Conservation (phyloP, 2,329 filamentous ascomycete genomes). For the Colletotrichum karsti region DNA sequence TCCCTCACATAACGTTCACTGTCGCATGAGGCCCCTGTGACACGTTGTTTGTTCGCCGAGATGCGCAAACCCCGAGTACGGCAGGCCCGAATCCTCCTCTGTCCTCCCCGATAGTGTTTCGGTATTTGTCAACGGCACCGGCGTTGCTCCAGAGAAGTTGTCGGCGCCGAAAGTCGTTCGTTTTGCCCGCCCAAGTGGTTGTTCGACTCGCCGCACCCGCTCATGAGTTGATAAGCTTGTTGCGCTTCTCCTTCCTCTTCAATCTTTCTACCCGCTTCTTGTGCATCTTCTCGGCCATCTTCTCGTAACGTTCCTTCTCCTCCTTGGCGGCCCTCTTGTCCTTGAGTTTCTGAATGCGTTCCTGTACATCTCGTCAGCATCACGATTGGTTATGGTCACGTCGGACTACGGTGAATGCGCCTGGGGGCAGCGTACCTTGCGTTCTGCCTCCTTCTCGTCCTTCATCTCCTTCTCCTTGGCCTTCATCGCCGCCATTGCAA, state of each 20-base stretch:
- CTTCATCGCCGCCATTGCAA: constrained; percentile 79
- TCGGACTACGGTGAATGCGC: constrained; percentile 5
- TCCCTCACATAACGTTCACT: constrained; percentile 1
- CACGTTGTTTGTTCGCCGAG: constrained; percentile 16
- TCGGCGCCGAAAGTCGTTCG: constrained; percentile 1
- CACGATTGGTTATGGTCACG: neutral
- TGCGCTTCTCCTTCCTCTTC: constrained; percentile 96
- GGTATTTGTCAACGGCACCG: constrained; percentile 11
- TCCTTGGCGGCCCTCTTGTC: constrained; percentile 89
- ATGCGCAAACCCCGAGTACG: constrained; percentile 1
- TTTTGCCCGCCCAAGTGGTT: neutral
- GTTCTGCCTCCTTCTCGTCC: constrained; percentile 90
- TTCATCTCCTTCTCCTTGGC: constrained; percentile 96
- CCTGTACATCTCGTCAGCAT: constrained; percentile 54
- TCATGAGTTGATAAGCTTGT: constrained; percentile 80
- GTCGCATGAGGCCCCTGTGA: constrained; percentile 18
- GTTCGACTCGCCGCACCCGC: neutral
- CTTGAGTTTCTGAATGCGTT: constrained; percentile 80
- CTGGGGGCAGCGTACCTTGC: constrained; percentile 67
- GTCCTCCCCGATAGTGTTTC: constrained; percentile 14
- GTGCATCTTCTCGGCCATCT: constrained; percentile 98
- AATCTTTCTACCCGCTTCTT: constrained; percentile 91
- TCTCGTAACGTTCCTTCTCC: constrained; percentile 91
- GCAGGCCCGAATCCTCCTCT: constrained; percentile 15
- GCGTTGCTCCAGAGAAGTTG: neutral